A percentile compares a stretch with the other conserved stretches of the same genome.
Conservation (phyloP, 345 rosid species). For the Nephelium lappaceum region DNA sequence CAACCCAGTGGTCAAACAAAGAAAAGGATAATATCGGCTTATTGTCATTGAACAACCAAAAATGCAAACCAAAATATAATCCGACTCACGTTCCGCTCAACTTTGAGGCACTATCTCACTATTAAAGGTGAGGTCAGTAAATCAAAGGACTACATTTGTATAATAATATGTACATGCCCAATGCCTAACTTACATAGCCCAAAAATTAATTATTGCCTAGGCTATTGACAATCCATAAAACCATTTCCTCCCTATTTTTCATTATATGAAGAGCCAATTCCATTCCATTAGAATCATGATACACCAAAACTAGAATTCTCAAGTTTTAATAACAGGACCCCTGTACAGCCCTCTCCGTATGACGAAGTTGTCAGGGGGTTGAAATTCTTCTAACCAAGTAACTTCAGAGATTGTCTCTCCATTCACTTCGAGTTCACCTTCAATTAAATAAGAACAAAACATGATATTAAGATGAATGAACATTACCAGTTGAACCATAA, state of each 20-base stretch:
- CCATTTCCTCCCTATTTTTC: slow-evolving; percentile 14
- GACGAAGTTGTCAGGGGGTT: slow-evolving; percentile 80
- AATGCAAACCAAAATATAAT: slow-evolving; percentile 10
- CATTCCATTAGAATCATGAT: slow-evolving; percentile 14
- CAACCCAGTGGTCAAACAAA: slow-evolving; percentile 6
- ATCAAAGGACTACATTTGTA: slow-evolving; percentile 22
- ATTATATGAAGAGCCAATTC: slow-evolving; percentile 7
- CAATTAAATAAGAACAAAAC: slow-evolving; percentile 15
- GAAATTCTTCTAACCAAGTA: slow-evolving; percentile 85
- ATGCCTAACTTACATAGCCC: slow-evolving; percentile 30
- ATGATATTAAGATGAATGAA: not conserved
- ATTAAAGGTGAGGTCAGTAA: slow-evolving; percentile 29
- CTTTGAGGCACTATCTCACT: slow-evolving; percentile 23
- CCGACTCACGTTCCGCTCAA: slow-evolving; percentile 11
- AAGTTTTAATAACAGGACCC: slow-evolving; percentile 80
- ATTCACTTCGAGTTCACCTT: slow-evolving; percentile 65
- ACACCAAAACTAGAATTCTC: slow-evolving; percentile 36
- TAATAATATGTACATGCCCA: slow-evolving; percentile 39
- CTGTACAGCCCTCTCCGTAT: slow-evolving; percentile 63
- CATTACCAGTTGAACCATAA: not conserved
- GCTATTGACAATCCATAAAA: slow-evolving; percentile 17
- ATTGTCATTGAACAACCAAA: slow-evolving; percentile 16
- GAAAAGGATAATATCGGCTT: slow-evolving; percentile 2
- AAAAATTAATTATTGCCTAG: slow-evolving; percentile 25
- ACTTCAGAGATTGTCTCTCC: slow-evolving; percentile 54